A percentile compares a stretch with the other conserved stretches of the same genome.
These are phyloP conservation scores for Xylaria palmicola DNA, from an alignment of 495 filamentous ascomycete genomes.

Conservation along the genomic window DNA sequence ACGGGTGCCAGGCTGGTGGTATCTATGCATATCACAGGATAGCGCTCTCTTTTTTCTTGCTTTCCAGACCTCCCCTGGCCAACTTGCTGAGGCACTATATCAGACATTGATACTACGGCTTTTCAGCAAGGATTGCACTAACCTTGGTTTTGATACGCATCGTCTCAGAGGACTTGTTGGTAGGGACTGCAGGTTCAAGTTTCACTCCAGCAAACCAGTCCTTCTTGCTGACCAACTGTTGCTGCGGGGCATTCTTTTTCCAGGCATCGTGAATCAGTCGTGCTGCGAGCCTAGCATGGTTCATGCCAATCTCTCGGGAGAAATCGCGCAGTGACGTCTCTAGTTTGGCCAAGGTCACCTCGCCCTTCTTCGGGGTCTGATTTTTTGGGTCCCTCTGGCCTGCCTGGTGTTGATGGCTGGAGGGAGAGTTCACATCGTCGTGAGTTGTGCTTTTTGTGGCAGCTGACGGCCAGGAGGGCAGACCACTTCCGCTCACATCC, in stretches of 20 bases:
- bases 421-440: background rate
- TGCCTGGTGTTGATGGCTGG: background rate
- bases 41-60: slow-evolving; percentile 33
- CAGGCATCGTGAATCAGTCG: slow-evolving; percentile 39
- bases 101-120: background rate
- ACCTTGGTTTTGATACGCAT: slow-evolving; percentile 45
- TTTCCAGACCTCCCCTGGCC: slow-evolving; percentile 36
- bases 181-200: slow-evolving; percentile 19
- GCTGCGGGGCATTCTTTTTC: slow-evolving; percentile 34
- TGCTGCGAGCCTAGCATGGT: slow-evolving; percentile 38
- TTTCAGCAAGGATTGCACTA: slow-evolving; percentile 3
- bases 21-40: slow-evolving; percentile 39
- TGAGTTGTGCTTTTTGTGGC: background rate
- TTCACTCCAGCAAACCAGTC: slow-evolving; percentile 44
- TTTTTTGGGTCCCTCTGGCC: slow-evolving; percentile 26
- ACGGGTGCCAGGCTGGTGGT: slow-evolving; percentile 39
- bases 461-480: background rate
- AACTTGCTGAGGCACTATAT: slow-evolving; percentile 24
- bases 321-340: slow-evolving; percentile 29
- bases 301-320: slow-evolving; percentile 31
- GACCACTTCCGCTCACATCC: background rate
- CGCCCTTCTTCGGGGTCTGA: slow-evolving; percentile 35
- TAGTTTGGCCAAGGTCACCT: slow-evolving; percentile 38
- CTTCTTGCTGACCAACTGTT: slow-evolving; percentile 34
- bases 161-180: slow-evolving; percentile 23